Conservation (phyloP, 345 rosid species). For the Pistacia vera region DNA sequence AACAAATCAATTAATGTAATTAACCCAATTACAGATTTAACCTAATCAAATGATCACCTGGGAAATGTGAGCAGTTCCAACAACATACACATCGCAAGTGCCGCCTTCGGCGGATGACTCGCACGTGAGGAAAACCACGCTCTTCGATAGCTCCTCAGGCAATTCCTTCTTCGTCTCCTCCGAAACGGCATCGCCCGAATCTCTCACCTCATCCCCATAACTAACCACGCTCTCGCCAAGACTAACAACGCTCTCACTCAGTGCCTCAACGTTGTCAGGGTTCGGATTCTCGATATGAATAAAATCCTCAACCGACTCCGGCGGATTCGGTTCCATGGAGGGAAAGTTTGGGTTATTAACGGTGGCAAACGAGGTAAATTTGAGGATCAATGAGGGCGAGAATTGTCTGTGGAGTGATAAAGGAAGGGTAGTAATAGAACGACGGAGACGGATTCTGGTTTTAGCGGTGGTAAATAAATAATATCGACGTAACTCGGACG, state of each 20-base stretch:
- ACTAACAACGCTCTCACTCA: slow-evolving; percentile 77
- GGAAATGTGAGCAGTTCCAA: slow-evolving; percentile 95
- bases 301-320: slow-evolving; percentile 64
- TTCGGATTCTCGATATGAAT: slow-evolving; percentile 75
- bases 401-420: neutral
- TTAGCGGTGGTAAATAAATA: neutral
- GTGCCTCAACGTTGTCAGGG: slow-evolving; percentile 35
- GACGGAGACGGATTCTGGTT: neutral
- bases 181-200: slow-evolving; percentile 25
- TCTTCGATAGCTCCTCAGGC: slow-evolving; percentile 73
- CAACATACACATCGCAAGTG: slow-evolving; percentile 77
- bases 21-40: neutral
- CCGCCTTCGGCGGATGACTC: slow-evolving; percentile 75
- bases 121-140: slow-evolving; percentile 71
- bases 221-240: slow-evolving; percentile 34
- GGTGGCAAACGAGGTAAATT: slow-evolving; percentile 17
- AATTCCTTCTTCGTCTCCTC: slow-evolving; percentile 36
- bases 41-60: slow-evolving; percentile 44
- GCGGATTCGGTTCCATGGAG: slow-evolving; percentile 46
- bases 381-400: slow-evolving; percentile 4
- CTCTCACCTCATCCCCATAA: slow-evolving; percentile 39
- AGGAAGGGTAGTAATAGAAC: neutral
- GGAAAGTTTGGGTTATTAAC: slow-evolving; percentile 11
- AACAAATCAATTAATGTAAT: neutral
- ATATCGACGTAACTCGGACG: slow-evolving; percentile 27